Evolutionary conservation across 2,329 filamentous ascomycete genomes (phyloP), one percentile per base, ranked within the genome.

Genomic region (Colletotrichum sansevieriae): DNA sequence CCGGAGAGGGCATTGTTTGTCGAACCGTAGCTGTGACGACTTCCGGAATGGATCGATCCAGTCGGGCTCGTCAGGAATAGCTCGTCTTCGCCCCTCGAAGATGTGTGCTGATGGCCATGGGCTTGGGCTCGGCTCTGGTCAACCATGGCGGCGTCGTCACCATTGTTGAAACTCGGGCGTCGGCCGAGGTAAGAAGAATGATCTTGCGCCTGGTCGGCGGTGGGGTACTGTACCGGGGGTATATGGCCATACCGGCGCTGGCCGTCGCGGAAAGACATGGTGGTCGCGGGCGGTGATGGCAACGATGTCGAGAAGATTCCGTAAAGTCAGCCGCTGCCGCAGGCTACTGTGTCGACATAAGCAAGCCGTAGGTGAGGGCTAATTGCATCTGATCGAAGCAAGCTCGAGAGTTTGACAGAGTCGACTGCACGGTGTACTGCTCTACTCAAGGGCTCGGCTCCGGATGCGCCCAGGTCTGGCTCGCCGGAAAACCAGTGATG

Each of bases 141-240:
- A 74, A 74, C 70, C 57, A 70, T 88, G 56, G 82, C 80, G 55
- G 84, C 83, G 77, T 95, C 92, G 78, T 96, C 93, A 72, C 91
- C 92, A 72, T 86, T 88, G 78, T 94, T 90, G 82, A 93, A 94
- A 82, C 91, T 95, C 56, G 88, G 86, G 72, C 88, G 86, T 72
- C 92, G 85, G 49, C 76, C 77, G 6, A 82, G 78, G 71, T 83
- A 81, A 49, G 64, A 25, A 55, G 78, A 75, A 68, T 81, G 78
- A 49, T 81, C 78, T 70, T 79, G 77, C 47, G 76, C 72, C 60
- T 79, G 82, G 68, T 78, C 78, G 55, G 83, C 80, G 71, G 87
- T 80, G 15, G 87, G 84, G 73, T 91, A 91, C 76, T 90, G 88
- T 35, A 89, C 88, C 15, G 89, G 89, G 70, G 89, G 89, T 57